Base-by-base conservation (phyloP, 2,329 filamentous ascomycete species). In the Alternaria atra region DNA sequence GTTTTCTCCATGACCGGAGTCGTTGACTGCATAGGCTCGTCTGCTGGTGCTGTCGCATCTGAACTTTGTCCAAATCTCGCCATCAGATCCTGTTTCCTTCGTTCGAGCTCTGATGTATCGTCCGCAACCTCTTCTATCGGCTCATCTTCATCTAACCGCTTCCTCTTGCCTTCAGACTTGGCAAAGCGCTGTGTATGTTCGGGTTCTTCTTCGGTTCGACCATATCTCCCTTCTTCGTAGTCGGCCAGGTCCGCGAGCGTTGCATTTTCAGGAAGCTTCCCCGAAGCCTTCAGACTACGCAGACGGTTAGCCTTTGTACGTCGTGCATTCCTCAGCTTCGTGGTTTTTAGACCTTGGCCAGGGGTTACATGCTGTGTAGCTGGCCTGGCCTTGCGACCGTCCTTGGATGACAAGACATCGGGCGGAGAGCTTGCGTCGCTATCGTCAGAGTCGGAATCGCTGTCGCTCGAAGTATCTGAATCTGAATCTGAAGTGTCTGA, bases 271-370 rank as follows among this genome's bases (percentile, higher is more conserved):
- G 82, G 82, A 8, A 90, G 75, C 12, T 84, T 71, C 1, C 85
- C 86, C n/a, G 82, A 74, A 17, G 80, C 73, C 67, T 89, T 87
- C 7, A 90, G 78, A 57, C 81, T 80, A 4, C 78, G 76, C 10
- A 90, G 77, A 58, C 80, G 79, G 58, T 83, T 83, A 39, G 80
- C 76, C 53, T 84, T 76, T 57, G 83, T 84, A 40, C 82, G 82
- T 39, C 89, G 82, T 30, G 77, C 70, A 65, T 91, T 91, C 61
- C 87, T 84, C 25, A 78, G 77, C 52, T 83, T 83, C 0, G 89
- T 91, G 17, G 73, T 68, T 23, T 71, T 65, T 32, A 80, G 81
- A 15, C 89, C 88, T 60, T 81, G 54, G 5, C 82, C 82, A 43
- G 86, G 84, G 51, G 83, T 74, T n/a, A 69, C 64, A 13, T 60